These are phyloP conservation scores for thale cress (Arabidopsis thaliana) DNA, from an alignment of 345 rosid species.

Conservation along the genomic window DNA sequence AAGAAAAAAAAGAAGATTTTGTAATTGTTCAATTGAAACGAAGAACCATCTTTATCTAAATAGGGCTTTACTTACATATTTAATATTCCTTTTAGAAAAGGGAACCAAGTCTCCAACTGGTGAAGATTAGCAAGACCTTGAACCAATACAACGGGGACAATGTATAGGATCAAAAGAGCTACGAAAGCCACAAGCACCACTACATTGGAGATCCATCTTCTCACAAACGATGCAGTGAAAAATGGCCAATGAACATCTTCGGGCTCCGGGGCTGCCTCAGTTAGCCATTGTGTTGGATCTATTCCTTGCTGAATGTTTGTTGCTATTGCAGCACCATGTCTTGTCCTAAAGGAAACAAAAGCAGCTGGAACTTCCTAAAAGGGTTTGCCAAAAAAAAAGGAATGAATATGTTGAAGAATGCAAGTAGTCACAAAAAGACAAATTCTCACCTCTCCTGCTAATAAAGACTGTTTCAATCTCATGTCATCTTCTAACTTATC, in stretches of 20 bases:
- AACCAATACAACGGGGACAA: constrained; percentile 78
- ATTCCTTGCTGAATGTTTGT: constrained; percentile 76
- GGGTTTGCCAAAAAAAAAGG: constrained; percentile 26
- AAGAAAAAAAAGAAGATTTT: background rate
- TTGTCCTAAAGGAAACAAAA: constrained; percentile 86
- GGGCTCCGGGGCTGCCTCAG: constrained; percentile 91
- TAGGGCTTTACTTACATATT: constrained; percentile 60
- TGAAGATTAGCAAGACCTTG: constrained; percentile 92
- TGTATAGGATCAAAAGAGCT: constrained; percentile 67
- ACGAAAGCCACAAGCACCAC: constrained; percentile 58
- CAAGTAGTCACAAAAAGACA: background rate
- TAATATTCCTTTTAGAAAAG: constrained; percentile 70
- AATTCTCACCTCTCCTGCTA: constrained; percentile 61
- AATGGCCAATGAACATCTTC: constrained; percentile 87
- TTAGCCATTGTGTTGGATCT: constrained; percentile 87
- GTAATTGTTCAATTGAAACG: constrained; percentile 16
- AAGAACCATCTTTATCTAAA: constrained; percentile 1
- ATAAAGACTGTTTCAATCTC: constrained; percentile 60
- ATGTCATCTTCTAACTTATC: constrained; percentile 65
- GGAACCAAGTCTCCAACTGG: constrained; percentile 80
- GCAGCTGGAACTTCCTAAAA: constrained; percentile 88
- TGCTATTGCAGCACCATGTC: constrained; percentile 79
- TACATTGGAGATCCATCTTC: constrained; percentile 73
- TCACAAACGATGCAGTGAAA: constrained; percentile 80
- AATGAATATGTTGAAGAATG: constrained; percentile 29